Percentiles rank a stretch among this genome's conserved stretches.
Conservation (phyloP, 2,329 filamentous ascomycete genomes). For the Monosporascus sp. region DNA sequence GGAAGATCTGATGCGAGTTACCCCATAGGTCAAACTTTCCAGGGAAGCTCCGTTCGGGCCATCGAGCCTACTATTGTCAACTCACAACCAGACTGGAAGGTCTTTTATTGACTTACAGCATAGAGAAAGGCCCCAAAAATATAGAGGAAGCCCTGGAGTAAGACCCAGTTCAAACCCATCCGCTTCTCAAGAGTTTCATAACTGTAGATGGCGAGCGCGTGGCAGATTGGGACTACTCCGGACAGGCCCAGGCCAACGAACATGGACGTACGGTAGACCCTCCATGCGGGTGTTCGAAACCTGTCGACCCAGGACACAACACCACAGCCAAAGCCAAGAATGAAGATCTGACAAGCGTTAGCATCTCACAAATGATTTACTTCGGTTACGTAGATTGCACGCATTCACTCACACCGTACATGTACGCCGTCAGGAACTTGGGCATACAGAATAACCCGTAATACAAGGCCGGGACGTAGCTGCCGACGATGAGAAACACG, state of each 20-base stretch:
- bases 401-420: slow-evolving; percentile 58
- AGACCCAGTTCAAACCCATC: slow-evolving; percentile 76
- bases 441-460: slow-evolving; percentile 77
- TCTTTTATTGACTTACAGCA: slow-evolving; percentile 50
- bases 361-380: background rate
- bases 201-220: slow-evolving; percentile 67
- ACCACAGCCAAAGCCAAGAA: slow-evolving; percentile 71
- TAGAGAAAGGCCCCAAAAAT: slow-evolving; percentile 82
- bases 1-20: slow-evolving; percentile 93
- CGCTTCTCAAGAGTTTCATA: slow-evolving; percentile 58
- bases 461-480: slow-evolving; percentile 81
- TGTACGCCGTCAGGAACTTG: slow-evolving; percentile 62
- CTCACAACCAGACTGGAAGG: background rate
- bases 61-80: slow-evolving; percentile 49
- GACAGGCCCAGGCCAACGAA: slow-evolving; percentile 84
- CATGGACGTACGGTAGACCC: slow-evolving; percentile 81
- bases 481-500: slow-evolving; percentile 84
- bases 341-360: slow-evolving; percentile 57
- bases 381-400: background rate
- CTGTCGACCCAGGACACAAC: slow-evolving; percentile 71
- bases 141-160: slow-evolving; percentile 77
- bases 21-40: slow-evolving; percentile 86
- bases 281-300: slow-evolving; percentile 78
- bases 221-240: slow-evolving; percentile 75
- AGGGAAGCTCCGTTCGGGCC: slow-evolving; percentile 76